These are phyloP conservation scores for Chaetomium fimeti DNA, from an alignment of 495 filamentous ascomycete genomes.

Conservation along the genomic window DNA sequence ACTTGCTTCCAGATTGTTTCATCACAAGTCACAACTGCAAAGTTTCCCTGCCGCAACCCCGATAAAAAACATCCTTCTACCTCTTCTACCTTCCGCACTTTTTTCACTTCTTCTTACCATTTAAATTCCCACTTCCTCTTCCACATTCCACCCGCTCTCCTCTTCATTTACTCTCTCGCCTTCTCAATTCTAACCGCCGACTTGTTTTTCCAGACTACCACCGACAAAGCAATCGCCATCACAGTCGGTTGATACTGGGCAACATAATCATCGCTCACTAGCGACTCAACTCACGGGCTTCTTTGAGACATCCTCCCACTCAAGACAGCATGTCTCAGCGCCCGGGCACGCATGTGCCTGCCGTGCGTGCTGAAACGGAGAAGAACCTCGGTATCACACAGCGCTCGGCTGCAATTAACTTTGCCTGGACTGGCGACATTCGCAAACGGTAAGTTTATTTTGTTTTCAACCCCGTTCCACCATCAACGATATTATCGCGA, in stretches of 20 bases:
- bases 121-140: neutral
- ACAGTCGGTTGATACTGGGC: conserved; percentile 5
- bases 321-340: conserved; percentile 30
- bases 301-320: conserved; percentile 15
- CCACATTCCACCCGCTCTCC: neutral
- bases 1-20: neutral
- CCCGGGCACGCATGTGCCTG: conserved; percentile 36
- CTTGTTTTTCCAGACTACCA: neutral
- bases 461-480: neutral
- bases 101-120: neutral
- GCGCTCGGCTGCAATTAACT: conserved; percentile 35
- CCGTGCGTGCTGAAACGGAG: conserved; percentile 36
- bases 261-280: neutral
- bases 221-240: conserved; percentile 13
- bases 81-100: neutral
- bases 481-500: neutral
- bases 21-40: neutral
- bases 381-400: conserved; percentile 41
- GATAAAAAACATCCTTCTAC: neutral
- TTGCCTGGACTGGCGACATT: conserved; percentile 40
- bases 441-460: conserved; percentile 38
- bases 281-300: neutral
- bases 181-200: conserved; percentile 6
- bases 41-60: neutral
- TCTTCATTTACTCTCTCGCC: neutral